These are phyloP conservation scores for Scalesia atractyloides DNA, from an alignment of 129 eudicot genomes.

Conservation along the genomic window DNA sequence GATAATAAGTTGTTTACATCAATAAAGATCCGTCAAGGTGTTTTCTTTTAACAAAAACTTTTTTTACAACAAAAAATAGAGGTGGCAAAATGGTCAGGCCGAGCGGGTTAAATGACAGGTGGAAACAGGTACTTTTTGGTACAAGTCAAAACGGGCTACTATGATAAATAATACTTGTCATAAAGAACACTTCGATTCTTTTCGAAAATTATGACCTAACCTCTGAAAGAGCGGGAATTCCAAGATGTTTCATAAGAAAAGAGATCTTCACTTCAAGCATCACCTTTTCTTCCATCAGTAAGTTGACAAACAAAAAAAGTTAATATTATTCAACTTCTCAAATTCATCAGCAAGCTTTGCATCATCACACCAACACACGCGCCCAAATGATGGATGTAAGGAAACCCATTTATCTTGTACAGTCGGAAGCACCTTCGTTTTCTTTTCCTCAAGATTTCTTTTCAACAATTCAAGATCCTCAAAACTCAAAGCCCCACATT, in stretches of 20 bases:
- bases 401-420: constrained; percentile 85
- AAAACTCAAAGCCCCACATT: constrained; percentile 52
- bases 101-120: no score
- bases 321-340: constrained; percentile 40
- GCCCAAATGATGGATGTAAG: constrained; percentile 55
- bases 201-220: constrained; percentile 20
- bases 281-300: constrained; percentile 55
- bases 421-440: constrained; percentile 79
- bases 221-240: constrained; percentile 76
- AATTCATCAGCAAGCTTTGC: constrained; percentile 67
- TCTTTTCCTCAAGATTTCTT: constrained; percentile 50
- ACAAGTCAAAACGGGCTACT: no score
- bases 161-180: no score
- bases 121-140: no score
- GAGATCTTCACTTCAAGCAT: constrained; percentile 37
- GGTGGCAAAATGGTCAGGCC: no score
- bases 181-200: no score
- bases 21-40: neutral
- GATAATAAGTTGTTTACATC: constrained; percentile 10
- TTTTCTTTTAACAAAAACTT: no score
- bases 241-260: constrained; percentile 49
- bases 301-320: constrained; percentile 62
- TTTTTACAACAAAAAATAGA: no score
- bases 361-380: constrained; percentile 81
- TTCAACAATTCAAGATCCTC: constrained; percentile 63